Conservation (phyloP, 805 yeast genomes). For the Yamadazyma sp. region DNA sequence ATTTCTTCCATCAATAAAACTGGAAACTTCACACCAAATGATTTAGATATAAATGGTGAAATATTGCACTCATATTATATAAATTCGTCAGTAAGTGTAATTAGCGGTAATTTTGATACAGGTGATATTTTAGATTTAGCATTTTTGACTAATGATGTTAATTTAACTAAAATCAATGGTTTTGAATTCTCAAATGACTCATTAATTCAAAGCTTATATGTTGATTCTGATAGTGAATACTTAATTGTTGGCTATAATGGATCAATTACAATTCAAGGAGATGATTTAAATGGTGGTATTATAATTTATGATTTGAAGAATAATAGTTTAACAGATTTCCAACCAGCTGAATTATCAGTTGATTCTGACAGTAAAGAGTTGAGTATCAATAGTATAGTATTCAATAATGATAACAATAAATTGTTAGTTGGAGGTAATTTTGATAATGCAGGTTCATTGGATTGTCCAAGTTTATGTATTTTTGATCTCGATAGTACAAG, state of each 20-base stretch:
- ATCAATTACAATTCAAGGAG: slow-evolving; percentile 19
- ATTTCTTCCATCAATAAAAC: slow-evolving; percentile 23
- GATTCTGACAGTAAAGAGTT: slow-evolving; percentile 30
- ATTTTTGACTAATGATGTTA: slow-evolving; percentile 20
- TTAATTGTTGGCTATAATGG: slow-evolving; percentile 50
- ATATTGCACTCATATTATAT: slow-evolving; percentile 38
- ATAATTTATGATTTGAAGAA: slow-evolving; percentile 49
- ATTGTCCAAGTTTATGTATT: slow-evolving; percentile 65
- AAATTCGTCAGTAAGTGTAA: slow-evolving; percentile 48
- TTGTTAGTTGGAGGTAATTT: slow-evolving; percentile 76
- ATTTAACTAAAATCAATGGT: slow-evolving; percentile 19
- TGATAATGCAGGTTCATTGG: slow-evolving; percentile 50
- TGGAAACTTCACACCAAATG: slow-evolving; percentile 16
- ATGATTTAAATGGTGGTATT: slow-evolving; percentile 39
- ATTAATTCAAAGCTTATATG: slow-evolving; percentile 30
- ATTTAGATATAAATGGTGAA: slow-evolving; percentile 5
- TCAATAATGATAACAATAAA: slow-evolving; percentile 26
- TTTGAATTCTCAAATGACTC: slow-evolving; percentile 24
- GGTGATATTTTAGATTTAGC: slow-evolving; percentile 24
- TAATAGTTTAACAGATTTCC: slow-evolving; percentile 38
- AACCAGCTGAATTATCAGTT: slow-evolving; percentile 48
- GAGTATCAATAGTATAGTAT: slow-evolving; percentile 32
- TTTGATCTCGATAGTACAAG: slow-evolving; percentile 52
- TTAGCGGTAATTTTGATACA: slow-evolving; percentile 58
- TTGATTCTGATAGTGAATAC: slow-evolving; percentile 27